Percentiles rank a stretch among this genome's conserved stretches.
Conservation (phyloP, 352 stramenopile species). For the Thalassiosira oceanica region DNA sequence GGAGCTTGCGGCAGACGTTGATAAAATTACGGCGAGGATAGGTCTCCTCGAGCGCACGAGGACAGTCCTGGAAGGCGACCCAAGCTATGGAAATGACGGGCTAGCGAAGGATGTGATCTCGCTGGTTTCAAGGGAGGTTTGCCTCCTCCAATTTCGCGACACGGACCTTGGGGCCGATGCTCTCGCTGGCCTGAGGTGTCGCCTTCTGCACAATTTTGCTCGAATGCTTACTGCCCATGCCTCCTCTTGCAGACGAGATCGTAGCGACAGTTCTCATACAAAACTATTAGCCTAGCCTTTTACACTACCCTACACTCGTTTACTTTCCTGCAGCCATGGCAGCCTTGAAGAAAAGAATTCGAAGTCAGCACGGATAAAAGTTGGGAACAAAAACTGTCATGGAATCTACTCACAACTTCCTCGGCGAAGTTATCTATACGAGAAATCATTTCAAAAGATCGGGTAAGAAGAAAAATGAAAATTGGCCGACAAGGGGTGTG, state of each 20-base stretch:
- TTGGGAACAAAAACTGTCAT: no score
- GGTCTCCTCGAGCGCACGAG: constrained; percentile 25
- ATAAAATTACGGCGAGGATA: constrained; percentile 20
- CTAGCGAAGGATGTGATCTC: constrained; percentile 38
- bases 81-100: constrained; percentile 9
- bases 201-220: constrained; percentile 29
- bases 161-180: constrained; percentile 38
- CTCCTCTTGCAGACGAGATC: no score
- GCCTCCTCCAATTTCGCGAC: constrained; percentile 21
- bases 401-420: no score
- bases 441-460: no score
- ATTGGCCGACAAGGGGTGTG: no score
- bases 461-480: no score
- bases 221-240: no score
- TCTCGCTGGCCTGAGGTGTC: constrained; percentile 29
- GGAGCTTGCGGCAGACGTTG: constrained; percentile 21
- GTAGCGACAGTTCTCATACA: no score
- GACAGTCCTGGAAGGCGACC: constrained; percentile 12
- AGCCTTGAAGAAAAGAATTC: no score
- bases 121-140: constrained; percentile 30
- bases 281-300: no score
- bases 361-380: no score
- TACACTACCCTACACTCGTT: no score
- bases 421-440: constrained; percentile 71
- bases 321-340: constrained; percentile 46